Conservation (phyloP, 176 grass and related monocot genomes). For the Olyra latifolia region DNA sequence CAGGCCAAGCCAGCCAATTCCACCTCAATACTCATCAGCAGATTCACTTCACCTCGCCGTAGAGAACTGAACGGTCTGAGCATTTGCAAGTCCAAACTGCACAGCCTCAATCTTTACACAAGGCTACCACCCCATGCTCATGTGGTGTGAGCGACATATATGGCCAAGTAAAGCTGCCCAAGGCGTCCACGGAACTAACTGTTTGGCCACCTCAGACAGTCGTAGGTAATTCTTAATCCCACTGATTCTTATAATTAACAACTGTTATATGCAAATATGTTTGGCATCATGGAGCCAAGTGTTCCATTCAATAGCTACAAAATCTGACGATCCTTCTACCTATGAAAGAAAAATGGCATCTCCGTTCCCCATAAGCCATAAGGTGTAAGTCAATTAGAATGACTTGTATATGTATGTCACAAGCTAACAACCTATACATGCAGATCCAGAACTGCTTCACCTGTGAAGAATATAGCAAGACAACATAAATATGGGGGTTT, state of each 20-base stretch:
- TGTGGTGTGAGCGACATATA: no score
- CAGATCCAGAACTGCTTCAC: slow-evolving; percentile 65
- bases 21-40: no score
- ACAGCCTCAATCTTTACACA: neutral
- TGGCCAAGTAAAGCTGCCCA: neutral
- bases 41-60: no score
- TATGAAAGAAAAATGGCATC: slow-evolving; percentile 34
- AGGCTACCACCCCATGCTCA: neutral
- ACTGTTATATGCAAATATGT: slow-evolving; percentile 27
- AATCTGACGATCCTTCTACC: slow-evolving; percentile 20
- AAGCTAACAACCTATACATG: slow-evolving; percentile 43
- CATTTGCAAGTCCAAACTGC: neutral
- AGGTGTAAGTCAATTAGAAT: slow-evolving; percentile 19
- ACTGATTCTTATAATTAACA: neutral
- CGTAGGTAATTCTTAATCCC: neutral
- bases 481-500: neutral
- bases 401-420: slow-evolving; percentile 36
- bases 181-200: neutral
- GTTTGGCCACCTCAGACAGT: neutral
- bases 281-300: slow-evolving; percentile 31
- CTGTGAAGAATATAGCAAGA: slow-evolving; percentile 36
- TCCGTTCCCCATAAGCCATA: neutral
- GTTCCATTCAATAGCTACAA: slow-evolving; percentile 38
- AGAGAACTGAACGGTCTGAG: neutral
- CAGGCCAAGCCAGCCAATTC: no score